Percentiles rank a stretch among this genome's conserved stretches.
phyloP scores from a whole-genome alignment of 192 early-diverging fungal species.

The Anaeromyces robustus region DNA sequence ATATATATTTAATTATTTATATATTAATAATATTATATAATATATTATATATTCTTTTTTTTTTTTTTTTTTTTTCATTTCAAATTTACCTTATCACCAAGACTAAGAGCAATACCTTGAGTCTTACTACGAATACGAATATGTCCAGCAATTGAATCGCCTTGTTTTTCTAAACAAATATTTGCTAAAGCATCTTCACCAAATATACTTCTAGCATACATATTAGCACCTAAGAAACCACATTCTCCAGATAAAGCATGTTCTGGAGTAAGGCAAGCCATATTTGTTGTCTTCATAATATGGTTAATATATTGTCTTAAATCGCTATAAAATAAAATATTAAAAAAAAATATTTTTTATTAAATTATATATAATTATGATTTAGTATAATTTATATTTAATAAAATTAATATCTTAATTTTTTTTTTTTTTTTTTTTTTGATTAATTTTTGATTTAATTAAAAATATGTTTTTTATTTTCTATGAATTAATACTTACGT shows the following conservation, averaged over 20 bases:
- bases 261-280: slow-evolving; percentile 94
- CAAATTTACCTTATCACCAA: slow-evolving; percentile 32
- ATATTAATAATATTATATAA: too few relatives aligned
- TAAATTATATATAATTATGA: too few relatives aligned
- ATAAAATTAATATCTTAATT: too few relatives aligned
- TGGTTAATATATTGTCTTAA: slow-evolving; percentile 76
- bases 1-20: too few relatives aligned
- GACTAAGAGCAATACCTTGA: slow-evolving; percentile 89
- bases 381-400: too few relatives aligned
- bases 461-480: background rate
- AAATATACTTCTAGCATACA: slow-evolving; percentile 92
- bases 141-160: slow-evolving; percentile 72
- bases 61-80: too few relatives aligned
- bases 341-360: background rate
- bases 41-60: too few relatives aligned
- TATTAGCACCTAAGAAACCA: slow-evolving; percentile 92
- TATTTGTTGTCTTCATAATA: slow-evolving; percentile 91
- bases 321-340: slow-evolving; percentile 30
- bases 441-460: too few relatives aligned
- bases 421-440: too few relatives aligned
- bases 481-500: slow-evolving; percentile 27
- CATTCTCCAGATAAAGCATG: slow-evolving; percentile 83
- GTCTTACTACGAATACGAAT: slow-evolving; percentile 96
- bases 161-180: slow-evolving; percentile 76
- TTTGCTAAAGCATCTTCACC: slow-evolving; percentile 98